Conservation (phyloP, 257 asterid genomes). For the Nicotiana paniculata region DNA sequence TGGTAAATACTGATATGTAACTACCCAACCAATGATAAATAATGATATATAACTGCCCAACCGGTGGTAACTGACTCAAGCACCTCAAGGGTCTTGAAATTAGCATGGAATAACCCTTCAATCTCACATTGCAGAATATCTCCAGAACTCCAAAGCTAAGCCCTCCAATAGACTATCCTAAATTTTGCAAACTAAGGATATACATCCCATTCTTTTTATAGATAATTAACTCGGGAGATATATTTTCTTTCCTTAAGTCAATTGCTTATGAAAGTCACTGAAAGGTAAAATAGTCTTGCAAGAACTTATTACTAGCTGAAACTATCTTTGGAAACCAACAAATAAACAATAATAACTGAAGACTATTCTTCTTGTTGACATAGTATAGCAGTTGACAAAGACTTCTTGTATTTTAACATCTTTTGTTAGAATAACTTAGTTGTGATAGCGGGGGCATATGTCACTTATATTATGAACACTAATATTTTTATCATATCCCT, state of each 20-base stretch:
- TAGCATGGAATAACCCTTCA: neutral
- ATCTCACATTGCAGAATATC: neutral
- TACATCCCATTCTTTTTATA: neutral
- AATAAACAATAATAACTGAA: neutral
- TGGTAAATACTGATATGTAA: too few species aligned
- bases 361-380: neutral
- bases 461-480: too few species aligned
- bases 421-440: neutral
- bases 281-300: neutral
- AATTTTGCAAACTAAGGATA: neutral
- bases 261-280: neutral
- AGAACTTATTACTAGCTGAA: neutral
- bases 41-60: too few species aligned
- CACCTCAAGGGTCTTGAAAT: neutral
- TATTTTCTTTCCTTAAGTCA: neutral
- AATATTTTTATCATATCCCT: too few species aligned
- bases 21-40: too few species aligned
- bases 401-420: neutral
- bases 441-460: neutral
- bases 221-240: neutral
- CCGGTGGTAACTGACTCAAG: neutral
- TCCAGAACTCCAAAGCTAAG: neutral
- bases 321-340: neutral
- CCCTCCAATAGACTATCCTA: neutral
- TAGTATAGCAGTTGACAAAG: neutral